A percentile compares a stretch with the other conserved stretches of the same genome.
These are phyloP conservation scores for Eimeria falciformis DNA, from an alignment of 169 alveolate genomes.

Conservation along the genomic window DNA sequence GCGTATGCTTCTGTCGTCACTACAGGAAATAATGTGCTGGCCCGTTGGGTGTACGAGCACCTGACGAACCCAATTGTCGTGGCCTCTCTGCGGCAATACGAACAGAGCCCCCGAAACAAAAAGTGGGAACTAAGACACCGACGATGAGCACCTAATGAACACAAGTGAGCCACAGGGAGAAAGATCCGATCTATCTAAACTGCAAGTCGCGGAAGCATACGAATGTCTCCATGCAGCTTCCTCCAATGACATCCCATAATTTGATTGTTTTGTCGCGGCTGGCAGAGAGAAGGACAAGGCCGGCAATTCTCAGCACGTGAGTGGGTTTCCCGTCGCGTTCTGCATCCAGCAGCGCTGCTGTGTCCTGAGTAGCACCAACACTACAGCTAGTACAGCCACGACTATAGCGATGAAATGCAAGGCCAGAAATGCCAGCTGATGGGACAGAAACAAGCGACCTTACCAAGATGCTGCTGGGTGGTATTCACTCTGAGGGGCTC, in stretches of 20 bases:
- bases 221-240: conserved; percentile 37
- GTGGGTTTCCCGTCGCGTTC: conserved; percentile 4
- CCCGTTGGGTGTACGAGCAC: conserved; percentile 68
- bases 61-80: conserved; percentile 71
- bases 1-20: conserved; percentile 60
- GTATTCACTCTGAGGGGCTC: too few species aligned
- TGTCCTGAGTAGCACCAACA: conserved; percentile 5
- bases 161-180: background rate
- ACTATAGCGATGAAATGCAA: too few species aligned
- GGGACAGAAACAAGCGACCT: too few species aligned
- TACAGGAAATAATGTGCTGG: conserved; percentile 47
- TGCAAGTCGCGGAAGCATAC: conserved; percentile 22
- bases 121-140: background rate
- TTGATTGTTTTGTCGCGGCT: conserved; percentile 47
- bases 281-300: conserved; percentile 46
- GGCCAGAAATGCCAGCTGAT: too few species aligned
- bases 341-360: background rate
- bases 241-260: conserved; percentile 60
- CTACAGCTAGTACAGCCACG: too few species aligned
- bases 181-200: background rate
- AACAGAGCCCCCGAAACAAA: background rate
- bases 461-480: too few species aligned
- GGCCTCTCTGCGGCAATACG: conserved; percentile 25
- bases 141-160: background rate
- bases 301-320: conserved; percentile 19